Evolutionary conservation across 2,329 filamentous ascomycete species (phyloP).

Genomic region (Xylaria sp.): DNA sequence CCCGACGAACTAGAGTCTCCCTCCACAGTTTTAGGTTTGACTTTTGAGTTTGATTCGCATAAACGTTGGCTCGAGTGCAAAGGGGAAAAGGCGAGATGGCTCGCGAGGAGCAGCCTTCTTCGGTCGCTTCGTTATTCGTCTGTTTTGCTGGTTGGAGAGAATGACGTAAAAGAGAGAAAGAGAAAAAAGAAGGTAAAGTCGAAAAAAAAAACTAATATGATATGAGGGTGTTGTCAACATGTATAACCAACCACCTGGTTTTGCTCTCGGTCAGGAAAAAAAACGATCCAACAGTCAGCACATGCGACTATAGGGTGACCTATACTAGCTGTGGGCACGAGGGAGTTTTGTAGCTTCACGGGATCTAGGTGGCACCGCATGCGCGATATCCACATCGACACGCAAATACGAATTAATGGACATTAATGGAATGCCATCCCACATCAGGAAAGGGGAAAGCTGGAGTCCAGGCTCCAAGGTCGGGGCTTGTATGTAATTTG

Average conservation of each 20-base stretch:
- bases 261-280: constrained; percentile 21
- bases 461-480: not conserved
- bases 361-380: constrained; percentile 37
- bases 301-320: constrained; percentile 30
- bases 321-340: constrained; percentile 41
- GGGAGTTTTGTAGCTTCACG: constrained; percentile 49
- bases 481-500: constrained; percentile 35
- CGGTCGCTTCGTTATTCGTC: constrained; percentile 24
- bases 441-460: constrained; percentile 45
- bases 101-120: constrained; percentile 12
- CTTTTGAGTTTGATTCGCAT: constrained; percentile 25
- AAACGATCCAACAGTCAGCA: constrained; percentile 24
- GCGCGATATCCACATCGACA: constrained; percentile 40
- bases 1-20: constrained; percentile 27
- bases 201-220: constrained; percentile 7
- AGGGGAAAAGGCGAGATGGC: not conserved
- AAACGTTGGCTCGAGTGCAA: constrained; percentile 18
- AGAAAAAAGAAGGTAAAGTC: constrained; percentile 7
- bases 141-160: constrained; percentile 5
- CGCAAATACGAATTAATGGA: constrained; percentile 49
- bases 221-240: constrained; percentile 16
- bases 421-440: constrained; percentile 47
- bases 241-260: constrained; percentile 32
- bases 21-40: constrained; percentile 24
- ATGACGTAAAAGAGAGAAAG: constrained; percentile 26